These are phyloP conservation scores for Drosera capensis DNA, from an alignment of 148 eudicot genomes.

Conservation along the genomic window DNA sequence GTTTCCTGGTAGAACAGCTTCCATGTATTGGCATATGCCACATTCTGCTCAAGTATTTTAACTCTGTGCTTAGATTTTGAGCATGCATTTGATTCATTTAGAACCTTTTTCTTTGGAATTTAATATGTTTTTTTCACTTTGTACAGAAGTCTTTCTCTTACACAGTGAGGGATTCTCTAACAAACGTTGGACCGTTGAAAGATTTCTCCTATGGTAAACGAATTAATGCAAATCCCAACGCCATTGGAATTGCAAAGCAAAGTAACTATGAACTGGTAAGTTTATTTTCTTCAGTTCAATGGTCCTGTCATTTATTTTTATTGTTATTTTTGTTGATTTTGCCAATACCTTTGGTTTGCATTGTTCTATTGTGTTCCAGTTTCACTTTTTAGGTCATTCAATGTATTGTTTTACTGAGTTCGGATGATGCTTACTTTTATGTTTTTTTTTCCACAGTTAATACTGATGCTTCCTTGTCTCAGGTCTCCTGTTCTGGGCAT, in stretches of 20 bases:
- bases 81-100: background rate
- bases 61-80: too few species aligned
- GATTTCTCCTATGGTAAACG: conserved; percentile 88
- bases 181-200: conserved; percentile 82
- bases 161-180: conserved; percentile 84
- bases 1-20: too few species aligned
- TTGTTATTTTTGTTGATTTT: background rate
- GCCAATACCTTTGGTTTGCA: too few species aligned
- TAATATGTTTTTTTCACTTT: conserved; percentile 6
- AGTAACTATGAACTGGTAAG: conserved; percentile 94
- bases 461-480: conserved; percentile 9
- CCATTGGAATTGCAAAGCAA: conserved; percentile 76
- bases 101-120: background rate
- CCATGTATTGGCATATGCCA: too few species aligned
- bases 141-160: conserved; percentile 87
- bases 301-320: background rate
- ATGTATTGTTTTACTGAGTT: too few species aligned
- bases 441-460: too few species aligned
- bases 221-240: conserved; percentile 69
- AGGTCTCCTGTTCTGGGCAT: conserved; percentile 99
- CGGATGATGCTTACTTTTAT: too few species aligned
- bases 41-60: too few species aligned
- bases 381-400: too few species aligned
- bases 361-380: too few species aligned
- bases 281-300: conserved; percentile 1